Evolutionary conservation across 352 stramenopile genomes (phyloP).

Genomic region (Globisporangium solare): DNA sequence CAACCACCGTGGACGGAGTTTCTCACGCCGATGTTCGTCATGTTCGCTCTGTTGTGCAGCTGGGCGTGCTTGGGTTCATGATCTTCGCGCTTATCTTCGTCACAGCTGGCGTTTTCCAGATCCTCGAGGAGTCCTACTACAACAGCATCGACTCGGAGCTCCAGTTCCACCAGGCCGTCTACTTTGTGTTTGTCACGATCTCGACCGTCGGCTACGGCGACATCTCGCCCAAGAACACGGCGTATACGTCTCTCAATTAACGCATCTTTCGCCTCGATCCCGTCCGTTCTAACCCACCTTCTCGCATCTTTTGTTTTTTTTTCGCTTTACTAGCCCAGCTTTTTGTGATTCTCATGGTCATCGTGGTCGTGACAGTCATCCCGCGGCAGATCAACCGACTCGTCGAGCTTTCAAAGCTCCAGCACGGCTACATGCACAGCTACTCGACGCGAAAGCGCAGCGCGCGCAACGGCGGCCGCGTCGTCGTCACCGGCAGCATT

Average conservation of each 20-base stretch:
- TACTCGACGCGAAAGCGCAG: slow-evolving; percentile 36
- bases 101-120: slow-evolving; percentile 48
- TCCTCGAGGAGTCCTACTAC: slow-evolving; percentile 55
- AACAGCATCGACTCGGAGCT: slow-evolving; percentile 23
- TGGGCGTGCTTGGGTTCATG: slow-evolving; percentile 52
- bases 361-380: slow-evolving; percentile 54
- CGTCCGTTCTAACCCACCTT: background rate
- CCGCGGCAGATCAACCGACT: slow-evolving; percentile 49
- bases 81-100: slow-evolving; percentile 56
- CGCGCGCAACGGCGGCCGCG: slow-evolving; percentile 39
- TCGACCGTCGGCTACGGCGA: slow-evolving; percentile 61
- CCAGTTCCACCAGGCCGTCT: slow-evolving; percentile 59
- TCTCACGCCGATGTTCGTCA: background rate
- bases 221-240: slow-evolving; percentile 42
- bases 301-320: slow-evolving; percentile 1
- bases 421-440: slow-evolving; percentile 46
- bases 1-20: no score
- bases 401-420: slow-evolving; percentile 40
- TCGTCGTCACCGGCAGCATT: slow-evolving; percentile 45
- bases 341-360: slow-evolving; percentile 62
- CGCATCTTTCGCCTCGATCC: background rate
- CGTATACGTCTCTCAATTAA: slow-evolving; percentile 20
- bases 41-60: slow-evolving; percentile 1
- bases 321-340: slow-evolving; percentile 27
- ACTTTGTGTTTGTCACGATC: slow-evolving; percentile 68